A percentile compares a stretch with the other conserved stretches of the same genome.
These are phyloP conservation scores for Sporisorium sorghi DNA, from an alignment of 1,284 basidiomycete genomes.

Conservation along the genomic window DNA sequence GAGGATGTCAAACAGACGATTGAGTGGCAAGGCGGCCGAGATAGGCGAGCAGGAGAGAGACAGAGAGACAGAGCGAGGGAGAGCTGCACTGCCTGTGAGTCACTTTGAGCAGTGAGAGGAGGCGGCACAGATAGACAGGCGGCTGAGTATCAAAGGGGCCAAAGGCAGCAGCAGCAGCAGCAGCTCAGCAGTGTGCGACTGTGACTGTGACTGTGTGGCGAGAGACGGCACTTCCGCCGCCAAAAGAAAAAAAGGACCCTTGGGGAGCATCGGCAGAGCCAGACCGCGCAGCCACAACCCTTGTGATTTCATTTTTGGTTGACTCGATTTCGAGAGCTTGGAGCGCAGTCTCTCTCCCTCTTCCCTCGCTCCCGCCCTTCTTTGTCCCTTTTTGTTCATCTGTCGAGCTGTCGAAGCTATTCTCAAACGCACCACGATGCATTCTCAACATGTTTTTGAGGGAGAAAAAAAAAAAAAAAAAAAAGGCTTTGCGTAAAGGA, in stretches of 20 bases:
- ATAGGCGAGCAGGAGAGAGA: constrained; percentile 10
- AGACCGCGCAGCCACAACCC: no score
- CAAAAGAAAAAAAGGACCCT: constrained; percentile 3
- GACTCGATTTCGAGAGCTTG: no score
- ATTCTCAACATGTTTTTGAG: no score
- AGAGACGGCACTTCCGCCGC: neutral
- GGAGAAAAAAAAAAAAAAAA: no score
- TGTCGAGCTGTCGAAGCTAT: no score
- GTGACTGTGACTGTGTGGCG: constrained; percentile 20
- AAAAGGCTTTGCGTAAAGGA: neutral
- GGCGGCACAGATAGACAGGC: constrained; percentile 13
- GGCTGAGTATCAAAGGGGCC: neutral
- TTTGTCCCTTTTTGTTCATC: no score
- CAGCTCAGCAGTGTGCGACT: constrained; percentile 2
- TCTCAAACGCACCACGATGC: no score
- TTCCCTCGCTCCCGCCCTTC: no score
- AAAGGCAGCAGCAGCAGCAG: constrained; percentile 1
- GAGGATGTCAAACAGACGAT: neutral
- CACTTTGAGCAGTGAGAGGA: constrained; percentile 13
- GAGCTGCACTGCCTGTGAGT: constrained; percentile 13
- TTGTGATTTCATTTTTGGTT: no score
- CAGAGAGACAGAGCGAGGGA: no score
- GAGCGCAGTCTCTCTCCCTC: no score
- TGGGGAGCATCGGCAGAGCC: constrained; percentile 5
- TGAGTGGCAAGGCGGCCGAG: constrained; percentile 20